phyloP scores from a whole-genome alignment of 2,329 filamentous ascomycete genomes.

The Calonectria pauciramosa region DNA sequence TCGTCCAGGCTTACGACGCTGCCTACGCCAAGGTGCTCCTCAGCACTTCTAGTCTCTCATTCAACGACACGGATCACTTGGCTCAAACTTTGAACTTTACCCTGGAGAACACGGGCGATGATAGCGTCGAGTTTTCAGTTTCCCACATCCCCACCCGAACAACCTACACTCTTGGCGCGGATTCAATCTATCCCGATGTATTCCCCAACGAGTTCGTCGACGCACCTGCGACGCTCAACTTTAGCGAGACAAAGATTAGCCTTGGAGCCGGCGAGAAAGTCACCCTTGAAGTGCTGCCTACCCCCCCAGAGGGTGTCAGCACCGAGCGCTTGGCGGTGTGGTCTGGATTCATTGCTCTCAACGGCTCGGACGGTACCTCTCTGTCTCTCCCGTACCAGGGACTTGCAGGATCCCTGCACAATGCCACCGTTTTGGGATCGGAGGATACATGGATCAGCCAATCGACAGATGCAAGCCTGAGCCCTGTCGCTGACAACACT shows the following conservation, averaged over 20 bases:
- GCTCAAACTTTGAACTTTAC: conserved; percentile 63
- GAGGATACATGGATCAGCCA: conserved; percentile 47
- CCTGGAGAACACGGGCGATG: conserved; percentile 66
- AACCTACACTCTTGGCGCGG: conserved; percentile 61
- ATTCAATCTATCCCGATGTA: conserved; percentile 50
- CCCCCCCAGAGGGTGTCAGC: conserved; percentile 53
- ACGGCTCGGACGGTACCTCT: conserved; percentile 54
- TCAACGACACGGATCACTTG: conserved; percentile 75
- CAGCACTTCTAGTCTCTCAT: conserved; percentile 69
- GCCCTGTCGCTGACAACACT: conserved; percentile 49
- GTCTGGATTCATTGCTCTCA: conserved; percentile 58
- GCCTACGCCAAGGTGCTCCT: conserved; percentile 67
- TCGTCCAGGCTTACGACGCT: conserved; percentile 72
- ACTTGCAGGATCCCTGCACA: conserved; percentile 52
- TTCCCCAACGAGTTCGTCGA: conserved; percentile 62
- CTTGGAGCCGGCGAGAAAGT: conserved; percentile 58
- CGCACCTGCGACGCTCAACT: conserved; percentile 57
- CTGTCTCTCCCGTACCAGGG: conserved; percentile 59
- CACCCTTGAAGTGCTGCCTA: conserved; percentile 60
- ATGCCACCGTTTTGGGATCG: conserved; percentile 40
- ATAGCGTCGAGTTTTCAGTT: conserved; percentile 65
- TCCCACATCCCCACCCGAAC: conserved; percentile 65
- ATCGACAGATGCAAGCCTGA: conserved; percentile 49
- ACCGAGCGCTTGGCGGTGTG: conserved; percentile 55
- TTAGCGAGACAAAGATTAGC: conserved; percentile 59